These are phyloP conservation scores for Phytophthora aleatoria DNA, from an alignment of 352 stramenopile genomes.

Conservation along the genomic window DNA sequence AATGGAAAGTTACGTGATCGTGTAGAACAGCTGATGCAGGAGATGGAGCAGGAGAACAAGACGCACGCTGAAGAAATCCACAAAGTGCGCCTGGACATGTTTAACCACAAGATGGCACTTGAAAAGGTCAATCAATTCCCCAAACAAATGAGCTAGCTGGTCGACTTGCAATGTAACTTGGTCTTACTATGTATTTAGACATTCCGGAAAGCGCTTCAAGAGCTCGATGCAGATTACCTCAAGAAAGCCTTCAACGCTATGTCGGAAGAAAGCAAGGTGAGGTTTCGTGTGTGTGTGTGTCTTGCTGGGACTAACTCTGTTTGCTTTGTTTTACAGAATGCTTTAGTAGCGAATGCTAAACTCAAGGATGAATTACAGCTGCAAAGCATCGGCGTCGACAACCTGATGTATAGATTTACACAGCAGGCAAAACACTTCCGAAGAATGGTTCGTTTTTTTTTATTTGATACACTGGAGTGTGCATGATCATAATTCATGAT, in stretches of 20 bases:
- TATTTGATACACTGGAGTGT: not conserved
- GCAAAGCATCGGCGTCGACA: conserved; percentile 81
- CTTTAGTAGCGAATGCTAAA: conserved; percentile 80
- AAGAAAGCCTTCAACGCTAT: conserved; percentile 86
- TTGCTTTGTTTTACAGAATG: conserved; percentile 46
- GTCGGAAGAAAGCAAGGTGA: conserved; percentile 81
- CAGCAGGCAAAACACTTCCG: conserved; percentile 71
- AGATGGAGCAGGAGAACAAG: conserved; percentile 71
- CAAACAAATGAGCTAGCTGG: not conserved
- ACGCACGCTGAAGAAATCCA: conserved; percentile 75
- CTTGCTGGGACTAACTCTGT: not conserved
- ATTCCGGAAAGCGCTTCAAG: conserved; percentile 75
- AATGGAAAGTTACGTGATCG: conserved; percentile 60
- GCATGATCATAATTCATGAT: not conserved
- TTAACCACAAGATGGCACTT: conserved; percentile 86
- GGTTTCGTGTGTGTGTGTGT: not conserved
- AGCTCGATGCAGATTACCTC: conserved; percentile 78
- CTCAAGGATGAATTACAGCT: conserved; percentile 81
- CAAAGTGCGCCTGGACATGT: conserved; percentile 81
- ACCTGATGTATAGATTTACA: conserved; percentile 79
- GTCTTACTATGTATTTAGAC: conserved; percentile 35
- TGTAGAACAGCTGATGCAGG: conserved; percentile 64
- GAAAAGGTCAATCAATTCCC: conserved; percentile 55
- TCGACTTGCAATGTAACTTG: not conserved
- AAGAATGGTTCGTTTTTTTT: conserved; percentile 53